Percentiles rank a stretch among this genome's conserved stretches.
phyloP scores from a whole-genome alignment of 257 asterid genomes.

The Ophiorrhiza pumila region DNA sequence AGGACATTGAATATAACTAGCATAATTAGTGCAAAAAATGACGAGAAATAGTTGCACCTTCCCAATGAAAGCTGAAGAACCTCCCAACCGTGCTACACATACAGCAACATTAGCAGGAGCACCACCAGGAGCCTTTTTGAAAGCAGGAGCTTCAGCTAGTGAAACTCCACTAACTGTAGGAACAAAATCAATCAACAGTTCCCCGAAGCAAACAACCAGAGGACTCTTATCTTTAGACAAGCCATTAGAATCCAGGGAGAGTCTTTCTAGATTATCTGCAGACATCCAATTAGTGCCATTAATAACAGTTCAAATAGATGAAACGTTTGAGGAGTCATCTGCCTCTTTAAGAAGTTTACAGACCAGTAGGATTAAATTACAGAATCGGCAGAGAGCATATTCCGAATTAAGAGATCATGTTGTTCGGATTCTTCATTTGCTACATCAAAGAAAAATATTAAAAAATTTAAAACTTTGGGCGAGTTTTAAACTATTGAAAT shows the following conservation, averaged over 20 bases:
- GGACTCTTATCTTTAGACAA: slow-evolving; percentile 29
- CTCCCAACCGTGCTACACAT: slow-evolving; percentile 74
- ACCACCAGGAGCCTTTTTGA: slow-evolving; percentile 85
- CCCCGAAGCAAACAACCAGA: slow-evolving; percentile 84
- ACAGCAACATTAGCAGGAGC: slow-evolving; percentile 97
- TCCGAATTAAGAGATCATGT: not conserved
- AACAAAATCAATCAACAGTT: slow-evolving; percentile 90
- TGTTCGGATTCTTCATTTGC: not conserved
- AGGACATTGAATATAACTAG: not conserved
- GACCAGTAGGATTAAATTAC: not conserved
- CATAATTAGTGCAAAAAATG: slow-evolving; percentile 5
- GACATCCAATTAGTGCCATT: slow-evolving; percentile 2
- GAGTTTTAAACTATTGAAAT: not conserved
- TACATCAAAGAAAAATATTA: not conserved
- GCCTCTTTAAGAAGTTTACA: not conserved
- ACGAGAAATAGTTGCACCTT: slow-evolving; percentile 44
- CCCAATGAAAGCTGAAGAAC: slow-evolving; percentile 87
- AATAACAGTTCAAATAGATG: not conserved
- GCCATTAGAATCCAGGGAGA: slow-evolving; percentile 43
- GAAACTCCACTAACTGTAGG: slow-evolving; percentile 84
- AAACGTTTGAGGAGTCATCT: not conserved
- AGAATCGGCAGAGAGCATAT: not conserved
- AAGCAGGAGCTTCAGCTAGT: slow-evolving; percentile 89
- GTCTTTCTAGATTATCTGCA: slow-evolving; percentile 49
- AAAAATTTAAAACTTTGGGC: not conserved